Evolutionary conservation across 192 early-diverging fungal genomes (phyloP).

Genomic region (Lobosporangium transversale): DNA sequence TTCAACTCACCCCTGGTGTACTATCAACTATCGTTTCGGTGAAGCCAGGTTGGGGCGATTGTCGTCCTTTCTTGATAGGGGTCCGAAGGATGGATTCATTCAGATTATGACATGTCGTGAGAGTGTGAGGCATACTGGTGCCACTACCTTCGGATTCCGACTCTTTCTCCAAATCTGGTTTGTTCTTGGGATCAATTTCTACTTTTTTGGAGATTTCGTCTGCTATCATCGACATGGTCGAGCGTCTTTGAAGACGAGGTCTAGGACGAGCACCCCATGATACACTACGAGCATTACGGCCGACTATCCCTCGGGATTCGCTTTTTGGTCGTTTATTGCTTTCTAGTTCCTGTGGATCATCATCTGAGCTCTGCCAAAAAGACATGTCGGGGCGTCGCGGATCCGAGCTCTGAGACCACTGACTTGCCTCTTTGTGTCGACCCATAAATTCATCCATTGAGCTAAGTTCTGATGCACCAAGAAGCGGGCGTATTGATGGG

Average conservation of each 20-base stretch:
- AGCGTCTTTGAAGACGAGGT: not conserved
- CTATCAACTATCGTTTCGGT: no score
- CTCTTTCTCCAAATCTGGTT: not conserved
- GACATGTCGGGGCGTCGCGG: not conserved
- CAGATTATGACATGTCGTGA: not conserved
- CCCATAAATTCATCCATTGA: not conserved
- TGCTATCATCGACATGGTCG: not conserved
- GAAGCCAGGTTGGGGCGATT: no score
- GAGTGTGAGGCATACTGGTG: not conserved
- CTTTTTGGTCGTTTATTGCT: conserved; percentile 18
- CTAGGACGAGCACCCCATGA: not conserved
- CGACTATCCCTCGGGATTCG: conserved; percentile 1
- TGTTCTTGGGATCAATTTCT: not conserved
- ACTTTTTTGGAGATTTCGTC: no score
- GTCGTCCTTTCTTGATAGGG: no score
- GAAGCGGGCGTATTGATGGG: not conserved
- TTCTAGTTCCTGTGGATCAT: not conserved
- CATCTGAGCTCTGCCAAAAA: not conserved
- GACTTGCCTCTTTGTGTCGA: not conserved
- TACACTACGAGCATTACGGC: not conserved
- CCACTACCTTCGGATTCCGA: not conserved
- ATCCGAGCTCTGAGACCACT: no score
- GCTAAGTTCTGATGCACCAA: not conserved
- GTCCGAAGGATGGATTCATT: no score
- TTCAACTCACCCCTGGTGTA: no score